These are phyloP conservation scores for Exidia glandulosa DNA, from an alignment of 768 basidiomycete species.

Conservation along the genomic window DNA sequence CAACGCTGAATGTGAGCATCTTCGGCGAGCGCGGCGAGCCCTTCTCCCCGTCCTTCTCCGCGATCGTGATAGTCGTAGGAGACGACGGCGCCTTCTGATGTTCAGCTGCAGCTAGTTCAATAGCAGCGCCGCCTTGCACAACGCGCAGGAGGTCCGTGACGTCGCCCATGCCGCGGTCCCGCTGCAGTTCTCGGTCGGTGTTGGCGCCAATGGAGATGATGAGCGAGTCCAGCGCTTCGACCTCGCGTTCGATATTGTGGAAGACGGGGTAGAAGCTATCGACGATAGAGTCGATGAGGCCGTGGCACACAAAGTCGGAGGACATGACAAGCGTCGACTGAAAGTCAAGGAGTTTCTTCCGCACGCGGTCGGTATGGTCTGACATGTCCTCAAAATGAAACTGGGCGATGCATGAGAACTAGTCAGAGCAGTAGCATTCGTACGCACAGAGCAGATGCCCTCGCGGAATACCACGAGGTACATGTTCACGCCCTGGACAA, in stretches of 20 bases:
- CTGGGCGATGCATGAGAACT: constrained; percentile 25
- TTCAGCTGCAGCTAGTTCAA: background rate
- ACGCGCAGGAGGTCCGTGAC: background rate
- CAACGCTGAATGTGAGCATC: no score
- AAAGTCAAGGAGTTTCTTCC: constrained; percentile 53
- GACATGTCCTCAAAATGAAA: constrained; percentile 87
- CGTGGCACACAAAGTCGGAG: constrained; percentile 94
- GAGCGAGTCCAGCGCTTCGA: constrained; percentile 62
- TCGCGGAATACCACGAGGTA: constrained; percentile 84
- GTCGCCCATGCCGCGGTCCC: background rate
- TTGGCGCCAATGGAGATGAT: constrained; percentile 23
- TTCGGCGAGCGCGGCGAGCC: background rate
- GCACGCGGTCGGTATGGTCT: constrained; percentile 72
- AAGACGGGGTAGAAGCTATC: constrained; percentile 87
- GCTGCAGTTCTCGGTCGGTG: background rate
- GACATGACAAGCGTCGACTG: constrained; percentile 57
- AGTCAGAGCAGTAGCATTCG: background rate
- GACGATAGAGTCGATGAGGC: constrained; percentile 84
- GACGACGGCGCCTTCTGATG: background rate
- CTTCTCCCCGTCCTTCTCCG: background rate
- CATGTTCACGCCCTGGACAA: constrained; percentile 68
- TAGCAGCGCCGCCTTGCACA: background rate
- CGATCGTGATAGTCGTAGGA: background rate
- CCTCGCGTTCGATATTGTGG: constrained; percentile 70
- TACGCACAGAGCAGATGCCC: constrained; percentile 66